These are phyloP conservation scores for Betula pendula DNA, from an alignment of 306 rosid species.

Conservation along the genomic window DNA sequence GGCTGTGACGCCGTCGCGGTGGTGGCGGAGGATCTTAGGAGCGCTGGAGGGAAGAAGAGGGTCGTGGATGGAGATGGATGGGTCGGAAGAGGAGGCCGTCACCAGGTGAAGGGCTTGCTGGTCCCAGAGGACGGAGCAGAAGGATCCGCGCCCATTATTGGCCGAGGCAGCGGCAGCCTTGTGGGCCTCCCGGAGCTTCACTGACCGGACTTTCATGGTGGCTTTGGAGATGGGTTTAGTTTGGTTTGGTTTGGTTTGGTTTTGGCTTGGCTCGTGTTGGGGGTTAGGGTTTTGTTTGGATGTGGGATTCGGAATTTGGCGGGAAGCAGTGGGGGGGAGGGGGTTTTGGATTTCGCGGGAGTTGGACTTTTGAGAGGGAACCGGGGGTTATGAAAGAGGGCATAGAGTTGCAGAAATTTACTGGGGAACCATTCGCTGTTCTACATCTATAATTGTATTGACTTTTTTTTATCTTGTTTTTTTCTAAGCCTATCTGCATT, in stretches of 20 bases:
- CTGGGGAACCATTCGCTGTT: not conserved
- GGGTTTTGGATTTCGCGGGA: not conserved
- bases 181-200: conserved; percentile 90
- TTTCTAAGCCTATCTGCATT: no score
- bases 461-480: no score
- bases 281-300: conserved; percentile 33
- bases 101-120: conserved; percentile 66
- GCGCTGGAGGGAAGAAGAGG: conserved; percentile 58
- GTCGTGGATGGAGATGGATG: conserved; percentile 68
- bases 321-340: conserved; percentile 18
- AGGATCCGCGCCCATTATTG: conserved; percentile 49
- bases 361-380: no score
- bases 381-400: not conserved
- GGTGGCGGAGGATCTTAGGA: conserved; percentile 82
- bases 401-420: not conserved
- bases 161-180: conserved; percentile 30
- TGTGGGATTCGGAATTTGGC: conserved; percentile 24
- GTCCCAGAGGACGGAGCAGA: conserved; percentile 93
- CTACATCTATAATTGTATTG: no score
- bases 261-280: not conserved
- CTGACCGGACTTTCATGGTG: conserved; percentile 75
- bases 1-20: conserved; percentile 90
- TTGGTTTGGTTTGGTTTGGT: not conserved
- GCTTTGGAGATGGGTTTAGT: not conserved
- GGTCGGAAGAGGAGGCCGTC: conserved; percentile 74